phyloP scores from a whole-genome alignment of 2,329 filamentous ascomycete species.

The Venturia oleaginea region DNA sequence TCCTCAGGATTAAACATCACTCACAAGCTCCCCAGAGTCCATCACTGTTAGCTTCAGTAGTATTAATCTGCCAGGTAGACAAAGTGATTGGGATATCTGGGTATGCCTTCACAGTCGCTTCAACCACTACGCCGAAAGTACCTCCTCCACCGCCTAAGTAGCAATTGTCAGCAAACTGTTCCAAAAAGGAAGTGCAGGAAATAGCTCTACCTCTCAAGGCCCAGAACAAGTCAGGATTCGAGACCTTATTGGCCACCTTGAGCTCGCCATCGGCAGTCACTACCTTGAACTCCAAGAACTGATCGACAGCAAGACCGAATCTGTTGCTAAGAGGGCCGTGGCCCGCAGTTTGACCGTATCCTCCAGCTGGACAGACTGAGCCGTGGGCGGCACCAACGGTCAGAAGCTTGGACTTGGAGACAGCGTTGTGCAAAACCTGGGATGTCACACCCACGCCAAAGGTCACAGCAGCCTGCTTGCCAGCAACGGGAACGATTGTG shows the following conservation, averaged over 20 bases:
- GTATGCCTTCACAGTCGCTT: slow-evolving; percentile 24
- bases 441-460: slow-evolving; percentile 1
- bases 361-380: not conserved
- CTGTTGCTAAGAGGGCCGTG: not conserved
- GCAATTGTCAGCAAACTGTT: not conserved
- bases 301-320: slow-evolving; percentile 25
- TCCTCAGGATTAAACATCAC: not conserved
- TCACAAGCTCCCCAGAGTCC: not conserved
- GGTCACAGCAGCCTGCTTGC: slow-evolving; percentile 10
- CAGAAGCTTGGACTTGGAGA: not conserved
- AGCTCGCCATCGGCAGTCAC: slow-evolving; percentile 30
- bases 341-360: slow-evolving; percentile 8
- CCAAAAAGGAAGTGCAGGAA: no score
- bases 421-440: not conserved
- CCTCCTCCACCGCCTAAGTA: slow-evolving; percentile 11
- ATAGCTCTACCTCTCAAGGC: not conserved
- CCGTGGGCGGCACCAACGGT: slow-evolving; percentile 12
- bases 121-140: slow-evolving; percentile 25
- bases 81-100: slow-evolving; percentile 7
- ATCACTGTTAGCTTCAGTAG: not conserved
- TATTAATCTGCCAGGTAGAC: slow-evolving; percentile 1
- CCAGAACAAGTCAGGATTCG: slow-evolving; percentile 21
- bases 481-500: slow-evolving; percentile 4
- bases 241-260: slow-evolving; percentile 27
- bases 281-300: slow-evolving; percentile 21